Conservation (phyloP, 768 basidiomycete genomes). For the Auriscalpium orientale region DNA sequence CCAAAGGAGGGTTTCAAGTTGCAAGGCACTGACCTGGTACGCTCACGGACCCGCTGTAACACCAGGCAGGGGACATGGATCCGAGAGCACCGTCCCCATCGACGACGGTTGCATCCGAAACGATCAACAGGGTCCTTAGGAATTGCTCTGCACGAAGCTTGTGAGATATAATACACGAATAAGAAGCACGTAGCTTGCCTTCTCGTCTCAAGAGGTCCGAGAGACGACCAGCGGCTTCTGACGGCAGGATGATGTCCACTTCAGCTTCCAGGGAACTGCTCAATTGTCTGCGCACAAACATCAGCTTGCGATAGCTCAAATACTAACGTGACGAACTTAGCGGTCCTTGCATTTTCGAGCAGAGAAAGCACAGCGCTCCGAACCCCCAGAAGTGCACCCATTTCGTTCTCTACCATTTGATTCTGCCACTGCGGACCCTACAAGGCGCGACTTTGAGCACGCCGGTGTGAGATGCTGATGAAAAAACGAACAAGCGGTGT, state of each 20-base stretch:
- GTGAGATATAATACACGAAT: background rate
- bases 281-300: slow-evolving; percentile 40
- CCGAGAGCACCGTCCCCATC: slow-evolving; percentile 35
- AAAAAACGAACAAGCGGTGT: slow-evolving; percentile 44
- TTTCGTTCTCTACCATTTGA: slow-evolving; percentile 45
- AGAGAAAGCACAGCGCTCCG: slow-evolving; percentile 55
- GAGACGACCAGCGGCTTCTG: slow-evolving; percentile 18
- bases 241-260: slow-evolving; percentile 53
- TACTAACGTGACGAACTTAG: slow-evolving; percentile 48
- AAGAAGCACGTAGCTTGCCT: slow-evolving; percentile 17
- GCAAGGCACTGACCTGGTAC: slow-evolving; percentile 35
- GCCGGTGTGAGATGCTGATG: too few species aligned
- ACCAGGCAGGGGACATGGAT: slow-evolving; percentile 38
- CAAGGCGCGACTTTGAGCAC: background rate
- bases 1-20: background rate
- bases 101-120: slow-evolving; percentile 57
- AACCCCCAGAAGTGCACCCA: slow-evolving; percentile 54
- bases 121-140: slow-evolving; percentile 72
- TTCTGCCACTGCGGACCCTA: slow-evolving; percentile 63
- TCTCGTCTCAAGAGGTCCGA: slow-evolving; percentile 38
- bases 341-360: slow-evolving; percentile 67
- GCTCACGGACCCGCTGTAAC: slow-evolving; percentile 34
- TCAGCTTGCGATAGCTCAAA: background rate
- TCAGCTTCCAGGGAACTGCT: slow-evolving; percentile 73
- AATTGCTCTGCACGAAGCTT: slow-evolving; percentile 40